Evolutionary conservation across 2,329 filamentous ascomycete species (phyloP).

Genomic region (Metarhizium sp.): DNA sequence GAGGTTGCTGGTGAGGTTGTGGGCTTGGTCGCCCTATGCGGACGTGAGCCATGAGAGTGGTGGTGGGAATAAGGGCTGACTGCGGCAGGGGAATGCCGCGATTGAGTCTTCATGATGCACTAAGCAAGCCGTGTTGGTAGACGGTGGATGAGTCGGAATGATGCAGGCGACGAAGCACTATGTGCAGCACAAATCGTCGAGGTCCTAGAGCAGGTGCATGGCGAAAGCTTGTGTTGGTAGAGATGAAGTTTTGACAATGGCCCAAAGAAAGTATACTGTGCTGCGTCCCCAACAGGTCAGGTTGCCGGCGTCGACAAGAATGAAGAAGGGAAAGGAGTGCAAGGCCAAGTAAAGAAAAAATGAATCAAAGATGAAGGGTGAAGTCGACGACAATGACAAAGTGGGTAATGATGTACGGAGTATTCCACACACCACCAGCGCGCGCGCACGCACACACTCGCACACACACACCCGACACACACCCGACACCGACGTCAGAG

Average conservation of each 20-base stretch:
- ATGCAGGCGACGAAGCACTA: not conserved
- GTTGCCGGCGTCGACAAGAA: not conserved
- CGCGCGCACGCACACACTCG: too few relatives aligned
- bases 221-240: not conserved
- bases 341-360: not conserved
- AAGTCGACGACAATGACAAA: not conserved
- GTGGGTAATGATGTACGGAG: not conserved
- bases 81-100: conserved; percentile 25
- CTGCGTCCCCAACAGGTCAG: too few relatives aligned
- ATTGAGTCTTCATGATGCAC: conserved; percentile 37
- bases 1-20: conserved; percentile 45
- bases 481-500: not conserved
- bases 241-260: not conserved
- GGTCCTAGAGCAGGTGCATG: not conserved
- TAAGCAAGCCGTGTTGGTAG: conserved; percentile 22
- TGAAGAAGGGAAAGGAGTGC: not conserved
- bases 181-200: not conserved
- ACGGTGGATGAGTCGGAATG: not conserved
- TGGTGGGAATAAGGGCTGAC: conserved; percentile 24
- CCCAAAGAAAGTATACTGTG: too few relatives aligned
- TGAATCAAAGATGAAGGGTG: not conserved
- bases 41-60: conserved; percentile 32
- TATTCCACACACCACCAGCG: not conserved
- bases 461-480: too few relatives aligned
- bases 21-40: conserved; percentile 28